These are phyloP conservation scores for Knufia petricola DNA, from an alignment of 2,329 filamentous ascomycete species.

Conservation along the genomic window DNA sequence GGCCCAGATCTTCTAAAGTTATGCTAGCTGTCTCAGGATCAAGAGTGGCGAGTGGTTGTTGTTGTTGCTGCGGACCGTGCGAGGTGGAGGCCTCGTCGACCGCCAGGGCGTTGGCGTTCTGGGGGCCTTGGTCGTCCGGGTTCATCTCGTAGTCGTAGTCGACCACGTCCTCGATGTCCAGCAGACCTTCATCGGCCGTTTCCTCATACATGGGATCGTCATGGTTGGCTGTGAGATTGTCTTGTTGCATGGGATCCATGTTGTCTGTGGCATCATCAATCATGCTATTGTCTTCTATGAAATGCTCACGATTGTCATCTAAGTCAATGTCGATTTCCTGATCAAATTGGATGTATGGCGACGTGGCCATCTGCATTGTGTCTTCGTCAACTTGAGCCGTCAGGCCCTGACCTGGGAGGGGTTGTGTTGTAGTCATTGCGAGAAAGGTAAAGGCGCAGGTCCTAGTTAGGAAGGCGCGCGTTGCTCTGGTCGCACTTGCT, in stretches of 20 bases:
- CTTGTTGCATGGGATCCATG: conserved; percentile 9
- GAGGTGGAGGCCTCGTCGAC: no score
- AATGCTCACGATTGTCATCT: conserved; percentile 18
- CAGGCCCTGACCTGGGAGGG: neutral
- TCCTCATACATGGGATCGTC: conserved; percentile 21
- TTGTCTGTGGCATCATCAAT: conserved; percentile 23
- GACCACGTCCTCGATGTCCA: conserved; percentile 4
- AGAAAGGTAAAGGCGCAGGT: neutral
- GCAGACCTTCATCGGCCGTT: conserved; percentile 4
- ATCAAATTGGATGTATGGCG: conserved; percentile 20
- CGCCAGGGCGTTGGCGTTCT: neutral
- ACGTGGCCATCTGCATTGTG: conserved; percentile 21
- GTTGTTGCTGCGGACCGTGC: neutral
- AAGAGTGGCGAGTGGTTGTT: neutral
- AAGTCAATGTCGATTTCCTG: conserved; percentile 23
- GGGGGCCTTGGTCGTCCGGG: neutral
- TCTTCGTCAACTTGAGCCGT: conserved; percentile 13
- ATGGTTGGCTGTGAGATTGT: conserved; percentile 6
- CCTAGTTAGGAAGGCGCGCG: neutral
- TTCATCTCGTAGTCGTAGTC: conserved; percentile 4
- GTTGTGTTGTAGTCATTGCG: conserved; percentile 6
- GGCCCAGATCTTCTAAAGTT: neutral
- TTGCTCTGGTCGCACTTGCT: neutral
- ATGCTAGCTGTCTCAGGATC: neutral
- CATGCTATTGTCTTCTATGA: conserved; percentile 20